These are phyloP conservation scores for Priceomyces castillae DNA, from an alignment of 805 yeast genomes.

Conservation along the genomic window DNA sequence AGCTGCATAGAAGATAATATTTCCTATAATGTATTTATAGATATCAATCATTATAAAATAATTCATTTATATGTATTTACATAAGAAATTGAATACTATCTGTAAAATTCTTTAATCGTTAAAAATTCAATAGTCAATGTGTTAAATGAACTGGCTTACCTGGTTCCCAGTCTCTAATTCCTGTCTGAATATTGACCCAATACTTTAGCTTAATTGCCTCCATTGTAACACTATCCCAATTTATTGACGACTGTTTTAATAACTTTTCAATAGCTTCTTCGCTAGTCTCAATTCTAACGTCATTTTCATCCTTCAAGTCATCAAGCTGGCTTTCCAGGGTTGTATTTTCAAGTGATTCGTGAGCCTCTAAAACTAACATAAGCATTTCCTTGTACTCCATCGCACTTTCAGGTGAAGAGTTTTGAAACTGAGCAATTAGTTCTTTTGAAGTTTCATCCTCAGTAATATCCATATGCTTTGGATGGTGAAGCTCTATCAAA, in stretches of 20 bases:
- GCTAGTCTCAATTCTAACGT: conserved; percentile 47
- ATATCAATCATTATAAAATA: neutral
- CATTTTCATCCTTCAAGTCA: conserved; percentile 52
- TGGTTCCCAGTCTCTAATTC: conserved; percentile 75
- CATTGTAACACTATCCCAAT: conserved; percentile 58
- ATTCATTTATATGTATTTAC: neutral
- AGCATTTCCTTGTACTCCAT: conserved; percentile 53
- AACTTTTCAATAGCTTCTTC: conserved; percentile 47
- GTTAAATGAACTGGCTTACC: conserved; percentile 63
- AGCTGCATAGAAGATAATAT: neutral
- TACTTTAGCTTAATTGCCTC: conserved; percentile 75
- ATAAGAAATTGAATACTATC: conserved; percentile 1
- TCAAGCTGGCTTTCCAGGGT: conserved; percentile 56
- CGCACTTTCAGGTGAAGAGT: conserved; percentile 26
- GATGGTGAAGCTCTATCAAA: conserved; percentile 34
- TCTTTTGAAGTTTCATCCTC: conserved; percentile 52
- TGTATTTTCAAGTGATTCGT: conserved; percentile 76
- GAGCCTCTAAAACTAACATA: conserved; percentile 77
- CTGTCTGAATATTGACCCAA: conserved; percentile 75
- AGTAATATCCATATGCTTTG: conserved; percentile 47
- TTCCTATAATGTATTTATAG: neutral
- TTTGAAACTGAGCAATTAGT: conserved; percentile 42
- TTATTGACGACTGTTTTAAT: conserved; percentile 35
- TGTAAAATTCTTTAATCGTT: neutral
- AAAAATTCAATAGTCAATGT: conserved; percentile 38